Conservation (phyloP, 768 basidiomycete species). For the Trametopsis cervina region DNA sequence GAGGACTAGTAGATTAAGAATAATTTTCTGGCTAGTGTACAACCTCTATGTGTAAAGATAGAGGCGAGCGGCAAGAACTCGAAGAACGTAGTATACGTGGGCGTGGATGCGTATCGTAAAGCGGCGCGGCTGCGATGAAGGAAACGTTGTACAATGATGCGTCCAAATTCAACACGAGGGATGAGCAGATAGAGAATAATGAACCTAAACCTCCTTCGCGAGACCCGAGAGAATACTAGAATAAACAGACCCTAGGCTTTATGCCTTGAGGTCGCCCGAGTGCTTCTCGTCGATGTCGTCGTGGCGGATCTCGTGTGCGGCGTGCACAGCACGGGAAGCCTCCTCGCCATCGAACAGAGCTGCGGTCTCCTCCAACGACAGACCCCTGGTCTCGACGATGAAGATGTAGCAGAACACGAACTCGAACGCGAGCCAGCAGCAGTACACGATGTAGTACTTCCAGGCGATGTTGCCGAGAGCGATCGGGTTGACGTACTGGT, state of each 20-base stretch:
- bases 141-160: not conserved
- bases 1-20: too few relatives aligned
- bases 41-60: too few relatives aligned
- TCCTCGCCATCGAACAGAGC: slow-evolving; percentile 71
- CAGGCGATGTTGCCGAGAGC: slow-evolving; percentile 57
- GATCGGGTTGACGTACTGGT: slow-evolving; percentile 84
- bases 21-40: slow-evolving; percentile 6
- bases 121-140: too few relatives aligned
- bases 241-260: not conserved
- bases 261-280: slow-evolving; percentile 15
- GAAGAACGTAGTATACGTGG: not conserved
- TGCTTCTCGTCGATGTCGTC: slow-evolving; percentile 20
- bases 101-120: not conserved
- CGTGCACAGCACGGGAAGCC: slow-evolving; percentile 23
- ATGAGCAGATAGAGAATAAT: not conserved
- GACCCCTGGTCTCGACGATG: slow-evolving; percentile 65
- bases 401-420: slow-evolving; percentile 58
- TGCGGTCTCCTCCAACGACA: slow-evolving; percentile 77
- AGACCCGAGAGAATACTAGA: not conserved
- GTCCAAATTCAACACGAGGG: not conserved
- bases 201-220: not conserved
- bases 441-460: slow-evolving; percentile 80
- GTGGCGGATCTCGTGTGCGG: slow-evolving; percentile 12
- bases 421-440: slow-evolving; percentile 64
- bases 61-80: not conserved